Conservation (phyloP, 306 rosid genomes). For the Vachellia pachyceras region DNA sequence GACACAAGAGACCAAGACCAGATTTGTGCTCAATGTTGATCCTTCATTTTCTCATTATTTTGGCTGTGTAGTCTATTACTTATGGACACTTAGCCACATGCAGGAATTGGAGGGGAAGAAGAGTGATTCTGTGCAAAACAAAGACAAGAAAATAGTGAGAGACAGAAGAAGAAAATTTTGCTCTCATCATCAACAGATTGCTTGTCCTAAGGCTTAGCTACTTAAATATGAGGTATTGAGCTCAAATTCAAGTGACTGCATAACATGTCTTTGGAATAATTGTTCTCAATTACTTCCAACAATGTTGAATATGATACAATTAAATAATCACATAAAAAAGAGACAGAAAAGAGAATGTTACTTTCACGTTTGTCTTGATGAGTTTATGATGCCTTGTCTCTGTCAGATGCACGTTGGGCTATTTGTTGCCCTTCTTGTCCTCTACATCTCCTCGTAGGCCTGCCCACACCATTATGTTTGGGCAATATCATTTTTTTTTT, state of each 20-base stretch:
- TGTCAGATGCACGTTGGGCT: constrained; percentile 17
- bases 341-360: constrained; percentile 13
- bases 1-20: no score
- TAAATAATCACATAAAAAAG: neutral
- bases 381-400: constrained; percentile 21
- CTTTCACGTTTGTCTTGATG: constrained; percentile 31
- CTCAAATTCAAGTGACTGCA: no score
- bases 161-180: constrained; percentile 11
- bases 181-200: no score
- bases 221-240: no score
- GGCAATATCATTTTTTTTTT: constrained; percentile 11
- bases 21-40: constrained; percentile 14
- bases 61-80: neutral
- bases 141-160: neutral
- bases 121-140: neutral
- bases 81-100: constrained; percentile 1
- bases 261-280: no score
- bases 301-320: no score
- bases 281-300: no score
- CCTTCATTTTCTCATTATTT: neutral
- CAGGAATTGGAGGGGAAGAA: neutral
- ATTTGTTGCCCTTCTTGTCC: constrained; percentile 15
- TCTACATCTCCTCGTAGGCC: neutral
- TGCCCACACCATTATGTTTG: constrained; percentile 15
- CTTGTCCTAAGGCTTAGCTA: no score